Evolutionary conservation across 371 early-diverging fungal genomes (phyloP).

Genomic region (Phascolomyces articulosus): DNA sequence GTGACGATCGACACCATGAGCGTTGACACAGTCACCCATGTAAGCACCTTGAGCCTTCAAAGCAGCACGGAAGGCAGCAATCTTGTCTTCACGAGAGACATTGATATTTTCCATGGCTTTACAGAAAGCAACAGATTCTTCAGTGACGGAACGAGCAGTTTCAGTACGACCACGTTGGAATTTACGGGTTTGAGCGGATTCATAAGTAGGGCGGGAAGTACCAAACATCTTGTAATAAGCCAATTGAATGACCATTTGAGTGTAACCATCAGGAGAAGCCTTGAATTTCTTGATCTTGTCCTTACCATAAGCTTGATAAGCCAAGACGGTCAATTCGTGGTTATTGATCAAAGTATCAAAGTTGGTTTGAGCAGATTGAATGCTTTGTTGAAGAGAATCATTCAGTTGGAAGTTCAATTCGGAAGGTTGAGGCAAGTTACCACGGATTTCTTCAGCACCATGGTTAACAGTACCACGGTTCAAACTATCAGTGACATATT

Average conservation of each 20-base stretch:
- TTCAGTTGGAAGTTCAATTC: conserved; percentile 73
- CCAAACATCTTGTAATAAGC: conserved; percentile 94
- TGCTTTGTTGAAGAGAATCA: conserved; percentile 51
- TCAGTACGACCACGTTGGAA: conserved; percentile 96
- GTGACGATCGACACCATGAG: conserved; percentile 91
- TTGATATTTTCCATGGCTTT: conserved; percentile 82
- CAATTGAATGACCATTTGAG: conserved; percentile 95
- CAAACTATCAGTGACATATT: conserved; percentile 56
- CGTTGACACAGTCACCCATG: conserved; percentile 83
- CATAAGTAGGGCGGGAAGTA: conserved; percentile 82
- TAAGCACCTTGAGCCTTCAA: conserved; percentile 78
- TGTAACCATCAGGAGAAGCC: conserved; percentile 90
- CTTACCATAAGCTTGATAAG: conserved; percentile 90
- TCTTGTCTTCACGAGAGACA: conserved; percentile 58
- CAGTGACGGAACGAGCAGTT: conserved; percentile 84
- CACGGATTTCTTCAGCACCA: conserved; percentile 53
- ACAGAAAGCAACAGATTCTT: conserved; percentile 83
- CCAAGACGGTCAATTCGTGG: conserved; percentile 83
- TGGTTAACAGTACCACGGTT: conserved; percentile 66
- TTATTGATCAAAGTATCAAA: conserved; percentile 73
- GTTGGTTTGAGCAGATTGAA: conserved; percentile 64
- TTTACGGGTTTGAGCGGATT: conserved; percentile 89
- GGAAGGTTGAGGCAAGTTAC: conserved; percentile 64
- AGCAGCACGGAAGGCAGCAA: conserved; percentile 73
- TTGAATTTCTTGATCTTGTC: conserved; percentile 88